Percentiles rank a stretch among this genome's conserved stretches.
Evolutionary conservation across 2,329 filamentous ascomycete species (phyloP).

Genomic region (Colletotrichum sp.): DNA sequence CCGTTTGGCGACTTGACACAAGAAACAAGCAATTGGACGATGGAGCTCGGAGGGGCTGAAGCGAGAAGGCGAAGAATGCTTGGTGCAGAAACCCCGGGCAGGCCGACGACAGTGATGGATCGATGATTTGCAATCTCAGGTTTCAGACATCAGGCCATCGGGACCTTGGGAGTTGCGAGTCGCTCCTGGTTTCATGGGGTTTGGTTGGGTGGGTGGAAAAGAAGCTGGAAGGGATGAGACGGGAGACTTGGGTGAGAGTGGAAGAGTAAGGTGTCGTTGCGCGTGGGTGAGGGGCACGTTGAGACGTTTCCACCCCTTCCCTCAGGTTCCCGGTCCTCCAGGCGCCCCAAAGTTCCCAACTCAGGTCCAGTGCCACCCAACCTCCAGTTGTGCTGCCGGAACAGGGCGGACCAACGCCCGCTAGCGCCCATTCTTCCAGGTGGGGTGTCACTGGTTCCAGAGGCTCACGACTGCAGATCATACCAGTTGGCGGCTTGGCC

Average conservation of each 20-base stretch:
- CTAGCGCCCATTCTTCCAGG: constrained; percentile 7
- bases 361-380: not conserved
- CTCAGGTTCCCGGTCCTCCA: not conserved
- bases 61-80: not conserved
- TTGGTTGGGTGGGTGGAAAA: not conserved
- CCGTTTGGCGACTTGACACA: not conserved
- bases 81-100: not conserved
- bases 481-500: constrained; percentile 6
- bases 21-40: constrained; percentile 6
- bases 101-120: not conserved
- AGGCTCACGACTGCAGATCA: constrained; percentile 8
- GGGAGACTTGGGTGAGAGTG: not conserved
- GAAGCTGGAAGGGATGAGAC: not conserved
- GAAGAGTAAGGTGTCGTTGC: not conserved
- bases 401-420: constrained; percentile 5
- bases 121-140: constrained; percentile 17
- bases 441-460: not conserved
- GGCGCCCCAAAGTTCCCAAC: not conserved
- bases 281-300: not conserved
- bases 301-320: constrained; percentile 15
- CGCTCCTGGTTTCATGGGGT: constrained; percentile 15
- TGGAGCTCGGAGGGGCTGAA: not conserved
- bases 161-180: constrained; percentile 13
- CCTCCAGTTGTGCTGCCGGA: not conserved
- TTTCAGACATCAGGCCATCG: constrained; percentile 25